phyloP scores from a whole-genome alignment of 2,329 filamentous ascomycete genomes.

The Penicillium paneum region DNA sequence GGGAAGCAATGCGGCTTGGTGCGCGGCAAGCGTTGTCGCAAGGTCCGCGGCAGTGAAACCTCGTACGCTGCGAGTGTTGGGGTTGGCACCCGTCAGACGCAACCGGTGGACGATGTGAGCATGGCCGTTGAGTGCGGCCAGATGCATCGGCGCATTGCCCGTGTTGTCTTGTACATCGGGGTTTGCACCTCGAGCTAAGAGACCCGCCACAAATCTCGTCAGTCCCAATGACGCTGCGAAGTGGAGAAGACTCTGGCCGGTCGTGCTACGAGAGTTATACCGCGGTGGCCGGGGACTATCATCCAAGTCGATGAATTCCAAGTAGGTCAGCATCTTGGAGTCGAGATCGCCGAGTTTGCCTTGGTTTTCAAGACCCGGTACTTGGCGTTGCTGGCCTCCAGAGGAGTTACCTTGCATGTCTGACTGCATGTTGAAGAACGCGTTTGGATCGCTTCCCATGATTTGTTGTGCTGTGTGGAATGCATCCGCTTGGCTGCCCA shows the following conservation, averaged over 20 bases:
- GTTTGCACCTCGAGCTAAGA: slow-evolving; percentile 74
- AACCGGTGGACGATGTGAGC: slow-evolving; percentile 72
- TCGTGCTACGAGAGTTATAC: slow-evolving; percentile 63
- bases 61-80: slow-evolving; percentile 65
- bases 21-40: slow-evolving; percentile 62
- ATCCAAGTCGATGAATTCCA: slow-evolving; percentile 77
- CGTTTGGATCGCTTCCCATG: slow-evolving; percentile 45
- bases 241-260: slow-evolving; percentile 78
- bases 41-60: slow-evolving; percentile 71
- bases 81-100: slow-evolving; percentile 69
- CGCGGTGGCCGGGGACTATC: slow-evolving; percentile 66
- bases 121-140: slow-evolving; percentile 74
- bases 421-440: slow-evolving; percentile 49
- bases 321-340: slow-evolving; percentile 64
- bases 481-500: slow-evolving; percentile 47
- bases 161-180: slow-evolving; percentile 71
- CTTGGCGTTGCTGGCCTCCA: slow-evolving; percentile 46
- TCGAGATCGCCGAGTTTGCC: slow-evolving; percentile 57
- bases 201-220: slow-evolving; percentile 69
- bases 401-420: slow-evolving; percentile 37
- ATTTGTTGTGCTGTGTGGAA: slow-evolving; percentile 49
- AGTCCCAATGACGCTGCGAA: slow-evolving; percentile 73
- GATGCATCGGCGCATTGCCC: slow-evolving; percentile 77
- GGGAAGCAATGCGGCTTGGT: slow-evolving; percentile 61
- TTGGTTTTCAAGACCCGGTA: slow-evolving; percentile 43